phyloP scores from a whole-genome alignment of 2,329 filamentous ascomycete genomes.

The Penicillium fuscoglaucum region DNA sequence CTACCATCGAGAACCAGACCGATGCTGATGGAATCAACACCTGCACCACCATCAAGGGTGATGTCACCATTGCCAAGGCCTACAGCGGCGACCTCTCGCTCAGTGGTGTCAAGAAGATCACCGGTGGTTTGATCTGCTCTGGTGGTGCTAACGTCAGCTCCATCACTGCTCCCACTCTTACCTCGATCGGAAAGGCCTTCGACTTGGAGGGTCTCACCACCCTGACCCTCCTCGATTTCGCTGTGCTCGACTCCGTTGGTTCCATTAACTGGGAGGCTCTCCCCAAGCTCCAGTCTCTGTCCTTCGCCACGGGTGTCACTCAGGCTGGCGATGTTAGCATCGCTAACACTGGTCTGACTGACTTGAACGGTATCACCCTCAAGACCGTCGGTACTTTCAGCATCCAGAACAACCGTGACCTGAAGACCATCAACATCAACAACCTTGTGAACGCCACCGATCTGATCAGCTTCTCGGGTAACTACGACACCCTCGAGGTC shows the following conservation, averaged over 20 bases:
- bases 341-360: slow-evolving; percentile 79
- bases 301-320: slow-evolving; percentile 65
- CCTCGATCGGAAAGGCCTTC: slow-evolving; percentile 69
- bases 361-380: slow-evolving; percentile 79
- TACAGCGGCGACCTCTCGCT: slow-evolving; percentile 62
- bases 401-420: slow-evolving; percentile 86
- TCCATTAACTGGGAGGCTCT: slow-evolving; percentile 72
- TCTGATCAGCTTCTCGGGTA: slow-evolving; percentile 72
- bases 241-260: slow-evolving; percentile 63
- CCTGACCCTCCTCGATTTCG: slow-evolving; percentile 68
- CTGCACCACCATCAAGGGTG: slow-evolving; percentile 70
- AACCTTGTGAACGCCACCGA: slow-evolving; percentile 73
- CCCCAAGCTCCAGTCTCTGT: slow-evolving; percentile 60
- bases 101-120: slow-evolving; percentile 61
- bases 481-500: slow-evolving; percentile 70
- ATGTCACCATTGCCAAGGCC: slow-evolving; percentile 62
- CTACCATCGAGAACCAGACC: slow-evolving; percentile 58
- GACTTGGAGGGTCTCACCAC: slow-evolving; percentile 66
- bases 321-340: slow-evolving; percentile 70
- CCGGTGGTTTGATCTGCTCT: slow-evolving; percentile 54
- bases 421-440: slow-evolving; percentile 71
- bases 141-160: slow-evolving; percentile 63
- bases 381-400: slow-evolving; percentile 69
- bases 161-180: slow-evolving; percentile 62
- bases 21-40: slow-evolving; percentile 62